Base-by-base conservation (phyloP, 768 basidiomycete genomes). In the Tylopilus felleus region DNA sequence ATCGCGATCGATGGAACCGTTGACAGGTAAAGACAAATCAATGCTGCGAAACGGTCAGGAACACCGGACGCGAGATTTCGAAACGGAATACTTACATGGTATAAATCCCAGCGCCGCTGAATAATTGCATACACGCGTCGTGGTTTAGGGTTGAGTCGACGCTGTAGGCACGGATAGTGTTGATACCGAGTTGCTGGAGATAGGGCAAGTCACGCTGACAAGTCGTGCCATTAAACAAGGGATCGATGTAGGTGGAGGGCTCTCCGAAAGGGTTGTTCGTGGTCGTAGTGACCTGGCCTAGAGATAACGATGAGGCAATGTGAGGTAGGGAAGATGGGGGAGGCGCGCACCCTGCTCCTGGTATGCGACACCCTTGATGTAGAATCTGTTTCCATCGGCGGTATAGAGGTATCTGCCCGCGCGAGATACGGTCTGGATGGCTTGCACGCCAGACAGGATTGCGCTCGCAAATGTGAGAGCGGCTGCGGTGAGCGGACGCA, bases 361-460 rank as follows among this genome's bases (percentile, higher is more conserved):
- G 71, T 93, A 93, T 12, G 89, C 88, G 51, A 93, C 73, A 49
- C 90, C 91, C 71, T 90, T 92, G 73, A 97, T 88, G 72, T 84
- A 94, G 73, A 95, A 96, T 49, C 94, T 74, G 36, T 66, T 84
- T 4, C 91, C 90, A 47, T 83, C 80, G 4, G 79, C 79, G 38
- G 80, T 80, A 71, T 93, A 96, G 40, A 96, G 83, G 68, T 93
- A 96, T 64, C 83, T 81, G 31, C 90, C 93, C 27, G 74, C 66
- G 41, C 90, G 80, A 36, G 85, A 76, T 61, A 97, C 78, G 52
- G 80, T 77, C 31, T 82, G 77, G 41, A 94, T 76, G 53, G 90
- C 90, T n/a, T 74, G 66, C n/a, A 80, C 83, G 33, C 74, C 68
- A n/a, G 74, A 70, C n/a, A 74, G 66, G 56, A 82, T 60, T 47